Evolutionary conservation across 2,329 filamentous ascomycete species (phyloP), one percentile per base, ranked within the genome.

Genomic region (Cladophialophora immunda): DNA sequence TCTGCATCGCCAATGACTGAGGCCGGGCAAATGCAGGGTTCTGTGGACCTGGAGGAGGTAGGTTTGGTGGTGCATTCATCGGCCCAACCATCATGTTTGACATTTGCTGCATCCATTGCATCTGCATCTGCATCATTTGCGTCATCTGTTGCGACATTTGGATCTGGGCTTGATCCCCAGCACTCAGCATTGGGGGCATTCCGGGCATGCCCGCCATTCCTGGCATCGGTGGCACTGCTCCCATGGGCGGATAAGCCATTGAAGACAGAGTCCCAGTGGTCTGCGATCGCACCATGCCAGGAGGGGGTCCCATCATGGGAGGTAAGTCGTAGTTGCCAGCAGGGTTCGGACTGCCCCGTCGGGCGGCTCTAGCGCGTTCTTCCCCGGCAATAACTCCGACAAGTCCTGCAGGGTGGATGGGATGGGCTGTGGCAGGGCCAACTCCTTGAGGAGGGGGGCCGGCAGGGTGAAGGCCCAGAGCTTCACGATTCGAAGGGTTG

Each of bases 51-150:
- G 56, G 45, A 32, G 64, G 68, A 7, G 67, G 67, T 62, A 70
- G 66, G 57, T 54, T 54, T 34, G 27, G 57, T 45, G 41, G 57
- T 34, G 61, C 56, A 29, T 58, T 61, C 15, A 41, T 47, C 52
- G 78, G 78, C 64, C 76, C 74, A 27, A 77, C 83, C 85, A 92
- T 91, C 87, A 93, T 90, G 47, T 80, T 77, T 75, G 82, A 81
- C 81, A 84, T 83, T 71, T 82, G 80, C 74, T 94, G 91, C 90
- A 96, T 94, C 80, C 93, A 93, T 76, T 96, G 92, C 90, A 96
- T 94, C 77, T 97, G 93, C 90, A 95, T 93, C 76, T 93, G 90
- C 91, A 94, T 93, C 80, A 94, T 93, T 74, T 92, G 90, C 64
- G 87, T 86, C 92, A 94, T 94, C 75, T 94, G 91, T 75, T 93